Conservation (phyloP, 768 basidiomycete genomes). For the Phaeotremella fagi region DNA sequence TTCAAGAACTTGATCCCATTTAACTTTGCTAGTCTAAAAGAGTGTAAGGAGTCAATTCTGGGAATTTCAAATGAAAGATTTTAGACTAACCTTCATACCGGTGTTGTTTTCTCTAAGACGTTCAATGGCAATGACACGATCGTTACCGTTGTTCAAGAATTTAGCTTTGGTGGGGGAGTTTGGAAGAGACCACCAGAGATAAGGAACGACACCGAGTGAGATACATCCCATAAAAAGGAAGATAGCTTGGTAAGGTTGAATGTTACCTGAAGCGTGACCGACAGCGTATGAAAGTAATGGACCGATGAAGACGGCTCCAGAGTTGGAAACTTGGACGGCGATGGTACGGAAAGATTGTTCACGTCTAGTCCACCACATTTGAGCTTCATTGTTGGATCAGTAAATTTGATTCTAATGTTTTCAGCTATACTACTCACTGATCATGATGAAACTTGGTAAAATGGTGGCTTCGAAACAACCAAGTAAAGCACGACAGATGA, state of each 20-base stretch:
- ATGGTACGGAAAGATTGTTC: constrained; percentile 13
- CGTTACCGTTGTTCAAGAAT: constrained; percentile 30
- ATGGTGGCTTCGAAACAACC: constrained; percentile 52
- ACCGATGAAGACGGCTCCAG: constrained; percentile 3
- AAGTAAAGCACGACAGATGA: background rate
- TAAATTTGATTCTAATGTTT: too few relatives aligned
- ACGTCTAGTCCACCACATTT: constrained; percentile 9
- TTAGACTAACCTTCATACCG: constrained; percentile 12
- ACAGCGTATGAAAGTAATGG: background rate
- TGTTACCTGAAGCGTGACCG: background rate
- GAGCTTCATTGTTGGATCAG: background rate
- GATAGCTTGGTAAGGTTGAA: constrained; percentile 23
- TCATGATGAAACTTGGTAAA: constrained; percentile 51
- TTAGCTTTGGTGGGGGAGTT: constrained; percentile 29
- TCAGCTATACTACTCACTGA: constrained; percentile 38
- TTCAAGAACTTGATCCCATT: constrained; percentile 28
- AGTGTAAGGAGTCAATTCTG: background rate
- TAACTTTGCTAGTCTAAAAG: constrained; percentile 6
- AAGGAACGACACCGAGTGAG: constrained; percentile 16
- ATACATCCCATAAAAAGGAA: constrained; percentile 26
- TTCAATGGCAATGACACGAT: constrained; percentile 29
- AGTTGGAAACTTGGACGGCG: constrained; percentile 9
- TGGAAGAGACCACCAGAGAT: constrained; percentile 27
- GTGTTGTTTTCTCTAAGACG: constrained; percentile 33
- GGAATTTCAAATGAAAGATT: background rate